Evolutionary conservation across 257 asterid species (phyloP).

Genomic region (Avicennia marina): DNA sequence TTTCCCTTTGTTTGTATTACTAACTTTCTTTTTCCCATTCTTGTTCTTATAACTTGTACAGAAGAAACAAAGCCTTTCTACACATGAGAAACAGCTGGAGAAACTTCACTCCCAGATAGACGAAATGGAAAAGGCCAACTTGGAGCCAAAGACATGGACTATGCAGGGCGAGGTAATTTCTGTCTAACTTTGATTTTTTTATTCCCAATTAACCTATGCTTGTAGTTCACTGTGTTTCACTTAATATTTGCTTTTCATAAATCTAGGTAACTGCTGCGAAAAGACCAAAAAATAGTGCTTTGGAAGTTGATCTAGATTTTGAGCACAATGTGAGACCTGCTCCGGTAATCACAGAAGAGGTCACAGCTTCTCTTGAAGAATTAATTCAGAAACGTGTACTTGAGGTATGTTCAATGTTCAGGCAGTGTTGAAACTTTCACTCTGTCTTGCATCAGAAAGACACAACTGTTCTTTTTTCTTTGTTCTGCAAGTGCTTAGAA

Average conservation of each 20-base stretch:
- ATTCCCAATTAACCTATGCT: constrained; percentile 7
- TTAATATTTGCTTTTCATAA: constrained; percentile 20
- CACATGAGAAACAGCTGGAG: constrained; percentile 75
- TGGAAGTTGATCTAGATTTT: constrained; percentile 87
- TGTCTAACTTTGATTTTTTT: constrained; percentile 17
- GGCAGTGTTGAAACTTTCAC: background rate
- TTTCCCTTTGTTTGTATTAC: background rate
- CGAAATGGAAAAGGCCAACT: constrained; percentile 75
- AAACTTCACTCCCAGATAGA: constrained; percentile 61
- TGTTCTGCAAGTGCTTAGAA: background rate
- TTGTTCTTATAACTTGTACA: constrained; percentile 13
- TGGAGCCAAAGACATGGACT: constrained; percentile 88
- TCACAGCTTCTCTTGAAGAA: constrained; percentile 81
- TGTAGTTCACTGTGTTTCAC: constrained; percentile 7
- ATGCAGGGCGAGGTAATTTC: constrained; percentile 93
- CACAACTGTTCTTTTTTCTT: background rate
- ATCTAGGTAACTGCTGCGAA: constrained; percentile 81
- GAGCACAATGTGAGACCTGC: constrained; percentile 93
- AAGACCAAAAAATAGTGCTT: constrained; percentile 90
- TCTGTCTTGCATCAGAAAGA: background rate
- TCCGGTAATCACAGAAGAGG: constrained; percentile 83
- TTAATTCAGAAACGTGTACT: constrained; percentile 66
- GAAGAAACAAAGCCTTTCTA: constrained; percentile 61
- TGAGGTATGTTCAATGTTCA: constrained; percentile 48
- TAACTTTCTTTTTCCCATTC: background rate